Conservation (phyloP, 164 flowering plant genomes). For the Kalanchoe fedtschenkoi region DNA sequence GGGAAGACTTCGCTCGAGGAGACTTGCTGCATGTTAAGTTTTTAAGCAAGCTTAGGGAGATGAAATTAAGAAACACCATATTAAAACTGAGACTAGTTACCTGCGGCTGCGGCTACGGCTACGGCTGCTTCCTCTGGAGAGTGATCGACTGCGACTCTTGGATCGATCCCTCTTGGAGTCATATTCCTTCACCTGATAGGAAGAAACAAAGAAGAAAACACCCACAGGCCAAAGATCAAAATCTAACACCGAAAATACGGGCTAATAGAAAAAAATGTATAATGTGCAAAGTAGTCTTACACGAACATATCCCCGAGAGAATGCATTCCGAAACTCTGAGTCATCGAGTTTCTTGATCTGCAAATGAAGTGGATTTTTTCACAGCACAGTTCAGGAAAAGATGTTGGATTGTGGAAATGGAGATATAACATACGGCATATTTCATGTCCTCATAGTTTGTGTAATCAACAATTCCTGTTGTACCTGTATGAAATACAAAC, state of each 20-base stretch:
- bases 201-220: background rate
- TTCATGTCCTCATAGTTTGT: conserved; percentile 93
- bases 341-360: conserved; percentile 83
- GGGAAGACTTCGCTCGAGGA: conserved; percentile 55
- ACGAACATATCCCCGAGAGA: conserved; percentile 59
- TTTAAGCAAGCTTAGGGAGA: background rate
- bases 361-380: conserved; percentile 1
- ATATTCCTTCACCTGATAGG: conserved; percentile 73
- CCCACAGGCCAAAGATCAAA: background rate
- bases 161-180: conserved; percentile 52
- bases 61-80: no score
- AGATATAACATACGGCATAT: conserved; percentile 56
- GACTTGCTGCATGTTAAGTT: conserved; percentile 45
- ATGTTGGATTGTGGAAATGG: background rate
- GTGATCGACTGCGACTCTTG: conserved; percentile 49
- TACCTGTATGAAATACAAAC: conserved; percentile 38
- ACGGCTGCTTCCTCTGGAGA: conserved; percentile 39
- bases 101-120: conserved; percentile 80
- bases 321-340: conserved; percentile 83
- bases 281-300: conserved; percentile 21
- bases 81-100: conserved; percentile 5
- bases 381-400: background rate
- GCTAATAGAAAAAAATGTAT: background rate
- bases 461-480: conserved; percentile 82
- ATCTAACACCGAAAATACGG: background rate